Base-by-base conservation (phyloP, 1,284 basidiomycete genomes). In the Tylopilus microsporus region DNA sequence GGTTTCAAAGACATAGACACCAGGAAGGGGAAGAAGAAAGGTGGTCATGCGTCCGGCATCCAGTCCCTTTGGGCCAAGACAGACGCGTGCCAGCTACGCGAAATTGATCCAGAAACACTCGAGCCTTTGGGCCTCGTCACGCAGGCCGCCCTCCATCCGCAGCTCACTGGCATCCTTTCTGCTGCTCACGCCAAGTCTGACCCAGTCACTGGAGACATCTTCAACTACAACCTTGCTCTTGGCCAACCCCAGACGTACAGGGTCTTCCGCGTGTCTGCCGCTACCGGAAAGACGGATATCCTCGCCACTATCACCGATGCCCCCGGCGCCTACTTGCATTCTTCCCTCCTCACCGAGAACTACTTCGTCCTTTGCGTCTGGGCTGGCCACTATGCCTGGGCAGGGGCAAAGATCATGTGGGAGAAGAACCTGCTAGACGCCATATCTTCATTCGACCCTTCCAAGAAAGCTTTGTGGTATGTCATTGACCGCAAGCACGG, bases 181-280 rank as follows among this genome's bases (percentile, higher is more conserved):
- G 72, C 71, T 8, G 72, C 76, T n/a, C 75, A 77, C 52, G 68
- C 73, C 32, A 76, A 75, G 56, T 69, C 66, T 30, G 76, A 76
- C 52, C 63, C 68, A 1, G 62, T 66, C 46, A 70, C 69, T 1
- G 68, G 72, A 32, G 76, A 75, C 32, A 49, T 76, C 46, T 75
- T 67, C 59, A 76, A 77, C 59, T 77, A 70, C 55, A 66, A 70
- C 43, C 63, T 67, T 37, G 50, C 70, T 21, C 55, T 76, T 34
- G 68, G 67, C 9, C 53, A 49, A 52, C 59, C 59, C 39, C 61
- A 65, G 30, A 63, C 57, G 2, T 76, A 76, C 57, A 72, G 55
- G 48, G 53, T 76, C 36, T 76, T 76, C 64, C 70, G 66, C 30
- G 68, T 76, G 54, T 67, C 66, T 34, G 64, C 68, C 12, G 61